Evolutionary conservation across 2,329 filamentous ascomycete genomes (phyloP).

Genomic region (Aotearoamyces nothofagi): DNA sequence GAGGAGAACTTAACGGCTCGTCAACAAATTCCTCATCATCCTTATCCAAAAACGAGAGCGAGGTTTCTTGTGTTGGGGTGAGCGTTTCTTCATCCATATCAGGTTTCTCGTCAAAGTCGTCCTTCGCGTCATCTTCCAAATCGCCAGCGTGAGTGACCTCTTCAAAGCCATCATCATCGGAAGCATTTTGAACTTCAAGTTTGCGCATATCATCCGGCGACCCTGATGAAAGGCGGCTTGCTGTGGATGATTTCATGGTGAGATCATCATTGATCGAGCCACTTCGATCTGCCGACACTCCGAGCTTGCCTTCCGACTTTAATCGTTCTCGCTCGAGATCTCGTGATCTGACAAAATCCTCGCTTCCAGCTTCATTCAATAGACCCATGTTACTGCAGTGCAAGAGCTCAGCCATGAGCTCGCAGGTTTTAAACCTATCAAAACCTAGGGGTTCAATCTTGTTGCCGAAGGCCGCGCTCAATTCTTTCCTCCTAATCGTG

Average conservation of each 20-base stretch:
- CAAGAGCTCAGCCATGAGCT: conserved; percentile 91
- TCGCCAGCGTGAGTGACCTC: conserved; percentile 62
- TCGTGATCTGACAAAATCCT: conserved; percentile 67
- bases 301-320: conserved; percentile 60
- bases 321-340: conserved; percentile 72
- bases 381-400: conserved; percentile 99
- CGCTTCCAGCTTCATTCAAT: conserved; percentile 79
- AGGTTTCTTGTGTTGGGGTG: conserved; percentile 15
- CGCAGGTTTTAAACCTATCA: conserved; percentile 96
- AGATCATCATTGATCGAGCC: conserved; percentile 44
- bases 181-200: conserved; percentile 65
- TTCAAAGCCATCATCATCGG: conserved; percentile 86
- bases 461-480: conserved; percentile 78
- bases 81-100: conserved; percentile 34
- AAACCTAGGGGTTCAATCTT: conserved; percentile 92
- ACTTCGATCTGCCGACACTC: conserved; percentile 24
- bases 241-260: conserved; percentile 39
- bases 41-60: conserved; percentile 33
- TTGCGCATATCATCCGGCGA: conserved; percentile 52
- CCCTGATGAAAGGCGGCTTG: conserved; percentile 23
- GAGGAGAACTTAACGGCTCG: conserved; percentile 56
- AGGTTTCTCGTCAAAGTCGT: conserved; percentile 46
- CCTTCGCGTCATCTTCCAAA: conserved; percentile 56
- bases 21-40: conserved; percentile 66
- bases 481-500: conserved; percentile 54